Evolutionary conservation across 73 alveolate genomes (phyloP).

Genomic region (Uronychia setigera): DNA sequence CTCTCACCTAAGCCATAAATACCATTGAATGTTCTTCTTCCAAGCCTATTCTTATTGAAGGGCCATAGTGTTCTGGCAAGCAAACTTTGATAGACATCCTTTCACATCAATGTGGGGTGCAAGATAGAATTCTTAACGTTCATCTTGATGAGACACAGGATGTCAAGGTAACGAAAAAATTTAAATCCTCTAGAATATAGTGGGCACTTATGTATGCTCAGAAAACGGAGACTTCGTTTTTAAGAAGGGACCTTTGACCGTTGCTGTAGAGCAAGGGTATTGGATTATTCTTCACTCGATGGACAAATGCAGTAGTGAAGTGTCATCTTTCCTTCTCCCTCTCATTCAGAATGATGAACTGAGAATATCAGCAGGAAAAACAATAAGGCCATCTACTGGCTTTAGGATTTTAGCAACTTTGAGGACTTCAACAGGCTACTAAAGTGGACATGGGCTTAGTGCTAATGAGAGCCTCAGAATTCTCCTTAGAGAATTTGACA

Average conservation of each 20-base stretch:
- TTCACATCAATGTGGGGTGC: constrained; percentile 5
- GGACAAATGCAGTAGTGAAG: constrained; percentile 54
- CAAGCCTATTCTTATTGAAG: constrained; percentile 33
- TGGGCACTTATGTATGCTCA: constrained; percentile 84
- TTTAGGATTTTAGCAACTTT: constrained; percentile 71
- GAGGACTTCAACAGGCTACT: not conserved
- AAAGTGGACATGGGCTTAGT: not conserved
- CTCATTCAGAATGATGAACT: constrained; percentile 47
- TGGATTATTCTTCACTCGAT: constrained; percentile 69
- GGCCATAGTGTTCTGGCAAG: constrained; percentile 75
- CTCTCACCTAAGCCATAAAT: not conserved
- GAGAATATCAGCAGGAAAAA: constrained; percentile 37
- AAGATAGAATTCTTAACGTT: constrained; percentile 40
- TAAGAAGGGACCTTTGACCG: constrained; percentile 83
- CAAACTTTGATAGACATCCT: constrained; percentile 40
- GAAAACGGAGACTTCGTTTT: constrained; percentile 83
- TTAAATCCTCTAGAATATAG: too few relatives aligned
- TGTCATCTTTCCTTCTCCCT: constrained; percentile 48
- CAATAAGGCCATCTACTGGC: constrained; percentile 48
- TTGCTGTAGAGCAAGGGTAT: constrained; percentile 76
- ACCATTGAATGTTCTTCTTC: too few relatives aligned
- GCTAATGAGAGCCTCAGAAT: constrained; percentile 19
- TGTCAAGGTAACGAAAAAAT: too few relatives aligned
- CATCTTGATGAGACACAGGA: constrained; percentile 80
- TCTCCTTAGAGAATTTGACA: constrained; percentile 14